Percentiles rank a stretch among this genome's conserved stretches.
Conservation (phyloP, 257 asterid genomes). For the Ajuga chamaepitys region DNA sequence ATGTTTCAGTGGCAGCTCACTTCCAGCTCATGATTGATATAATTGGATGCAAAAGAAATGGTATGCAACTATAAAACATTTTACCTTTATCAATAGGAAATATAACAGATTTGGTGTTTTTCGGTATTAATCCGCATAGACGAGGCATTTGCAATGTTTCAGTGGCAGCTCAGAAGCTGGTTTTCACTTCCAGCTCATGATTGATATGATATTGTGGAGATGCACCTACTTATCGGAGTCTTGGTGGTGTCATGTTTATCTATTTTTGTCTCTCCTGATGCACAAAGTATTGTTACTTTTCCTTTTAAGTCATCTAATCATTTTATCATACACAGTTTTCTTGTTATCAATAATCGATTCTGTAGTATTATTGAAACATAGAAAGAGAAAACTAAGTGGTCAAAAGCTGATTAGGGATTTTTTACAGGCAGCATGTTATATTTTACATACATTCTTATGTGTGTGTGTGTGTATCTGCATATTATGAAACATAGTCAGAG, state of each 20-base stretch:
- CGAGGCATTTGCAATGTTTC: constrained; percentile 12
- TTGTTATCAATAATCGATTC: not conserved
- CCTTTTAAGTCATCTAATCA: not conserved
- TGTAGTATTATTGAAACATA: not conserved
- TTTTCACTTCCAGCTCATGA: not conserved
- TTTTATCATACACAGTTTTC: not conserved
- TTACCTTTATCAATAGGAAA: not conserved
- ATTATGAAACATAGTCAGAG: too few relatives aligned
- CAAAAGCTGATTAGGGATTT: not conserved
- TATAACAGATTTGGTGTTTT: constrained; percentile 18
- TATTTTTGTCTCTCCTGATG: constrained; percentile 46
- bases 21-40: too few relatives aligned
- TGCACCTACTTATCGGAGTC: constrained; percentile 38
- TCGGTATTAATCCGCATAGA: constrained; percentile 11
- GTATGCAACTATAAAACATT: not conserved
- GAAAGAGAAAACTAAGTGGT: not conserved
- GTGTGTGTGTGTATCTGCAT: too few relatives aligned
- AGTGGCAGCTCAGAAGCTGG: constrained; percentile 14
- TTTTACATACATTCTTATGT: too few relatives aligned
- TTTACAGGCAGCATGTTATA: not conserved
- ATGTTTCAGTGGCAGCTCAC: too few relatives aligned
- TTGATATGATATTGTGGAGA: constrained; percentile 28
- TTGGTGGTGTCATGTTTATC: constrained; percentile 26
- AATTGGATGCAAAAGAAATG: not conserved
- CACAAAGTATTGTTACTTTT: constrained; percentile 41